Percentiles rank a stretch among this genome's conserved stretches.
phyloP scores from a whole-genome alignment of 768 basidiomycete species.

The Pleurotus citrinopileatus region DNA sequence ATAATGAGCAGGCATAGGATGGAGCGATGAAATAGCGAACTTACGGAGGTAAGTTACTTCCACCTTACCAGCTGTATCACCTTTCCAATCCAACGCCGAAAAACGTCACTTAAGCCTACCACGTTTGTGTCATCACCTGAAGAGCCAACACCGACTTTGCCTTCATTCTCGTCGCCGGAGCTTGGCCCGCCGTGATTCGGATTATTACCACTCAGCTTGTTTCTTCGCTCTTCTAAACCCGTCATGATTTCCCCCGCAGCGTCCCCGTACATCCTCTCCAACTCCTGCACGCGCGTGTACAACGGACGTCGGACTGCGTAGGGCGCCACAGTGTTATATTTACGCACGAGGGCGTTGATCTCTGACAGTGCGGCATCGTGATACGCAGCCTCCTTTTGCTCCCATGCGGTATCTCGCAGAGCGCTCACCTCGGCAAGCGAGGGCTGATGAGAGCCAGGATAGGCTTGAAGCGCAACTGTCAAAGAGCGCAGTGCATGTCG shows the following conservation, averaged over 20 bases:
- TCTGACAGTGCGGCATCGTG: conserved; percentile 69
- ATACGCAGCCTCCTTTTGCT: conserved; percentile 60
- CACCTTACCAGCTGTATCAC: neutral
- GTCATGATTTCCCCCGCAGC: conserved; percentile 50
- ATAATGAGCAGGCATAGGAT: neutral
- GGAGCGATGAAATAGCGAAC: neutral
- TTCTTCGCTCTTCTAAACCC: conserved; percentile 30
- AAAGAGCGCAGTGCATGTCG: conserved; percentile 69
- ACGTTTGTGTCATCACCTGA: neutral
- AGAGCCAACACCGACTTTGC: neutral
- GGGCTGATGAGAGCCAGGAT: neutral
- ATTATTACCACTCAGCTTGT: neutral
- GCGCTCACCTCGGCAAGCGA: conserved; percentile 30
- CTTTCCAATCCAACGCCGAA: conserved; percentile 10
- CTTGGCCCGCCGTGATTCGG: neutral
- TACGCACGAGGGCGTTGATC: conserved; percentile 71
- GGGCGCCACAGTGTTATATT: conserved; percentile 80
- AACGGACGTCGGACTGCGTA: conserved; percentile 70
- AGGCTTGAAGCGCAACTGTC: conserved; percentile 22
- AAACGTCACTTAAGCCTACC: neutral
- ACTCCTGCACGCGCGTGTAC: conserved; percentile 53
- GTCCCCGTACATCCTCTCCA: conserved; percentile 50
- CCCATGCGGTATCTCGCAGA: conserved; percentile 70
- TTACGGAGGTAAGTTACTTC: conserved; percentile 3
- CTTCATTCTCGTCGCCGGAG: neutral